Percentiles rank a stretch among this genome's conserved stretches.
These are phyloP conservation scores for Ephemerocybe angulata DNA, from an alignment of 768 basidiomycete genomes.

Conservation along the genomic window DNA sequence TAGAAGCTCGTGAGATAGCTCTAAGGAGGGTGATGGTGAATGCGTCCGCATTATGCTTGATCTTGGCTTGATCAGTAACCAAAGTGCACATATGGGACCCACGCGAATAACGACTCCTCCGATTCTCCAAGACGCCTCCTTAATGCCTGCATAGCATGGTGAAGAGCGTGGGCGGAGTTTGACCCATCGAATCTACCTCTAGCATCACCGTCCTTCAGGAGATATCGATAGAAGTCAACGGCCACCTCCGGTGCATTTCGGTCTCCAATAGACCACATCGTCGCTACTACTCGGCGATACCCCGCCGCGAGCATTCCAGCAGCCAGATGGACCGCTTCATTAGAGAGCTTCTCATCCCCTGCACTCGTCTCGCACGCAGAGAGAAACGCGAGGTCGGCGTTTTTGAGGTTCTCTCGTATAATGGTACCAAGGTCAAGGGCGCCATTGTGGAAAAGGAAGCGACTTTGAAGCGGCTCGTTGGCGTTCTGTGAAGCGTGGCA, in stretches of 20 bases:
- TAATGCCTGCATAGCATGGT: background rate
- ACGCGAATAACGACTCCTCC: background rate
- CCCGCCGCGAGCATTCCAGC: conserved; percentile 35
- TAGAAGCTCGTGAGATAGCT: no score
- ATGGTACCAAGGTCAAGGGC: conserved; percentile 11
- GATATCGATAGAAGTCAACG: conserved; percentile 6
- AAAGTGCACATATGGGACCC: conserved; percentile 2
- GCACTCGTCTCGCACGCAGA: conserved; percentile 38
- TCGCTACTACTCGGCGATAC: conserved; percentile 30
- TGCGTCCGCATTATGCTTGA: no score
- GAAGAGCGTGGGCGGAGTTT: conserved; percentile 1
- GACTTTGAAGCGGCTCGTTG: conserved; percentile 21
- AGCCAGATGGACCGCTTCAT: conserved; percentile 32
- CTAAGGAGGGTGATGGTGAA: no score
- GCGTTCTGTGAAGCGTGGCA: conserved; percentile 31
- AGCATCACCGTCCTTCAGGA: background rate
- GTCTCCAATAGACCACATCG: conserved; percentile 35
- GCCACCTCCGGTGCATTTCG: conserved; percentile 12
- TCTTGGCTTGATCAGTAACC: background rate
- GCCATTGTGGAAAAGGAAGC: conserved; percentile 18
- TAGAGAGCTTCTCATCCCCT: conserved; percentile 20
- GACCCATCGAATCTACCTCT: background rate
- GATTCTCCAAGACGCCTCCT: background rate
- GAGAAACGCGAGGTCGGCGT: conserved; percentile 30
- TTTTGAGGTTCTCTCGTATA: conserved; percentile 4